A percentile compares a stretch with the other conserved stretches of the same genome.
These are phyloP conservation scores for Mycothermus thermophilus DNA, from an alignment of 495 filamentous ascomycete genomes.

Conservation along the genomic window DNA sequence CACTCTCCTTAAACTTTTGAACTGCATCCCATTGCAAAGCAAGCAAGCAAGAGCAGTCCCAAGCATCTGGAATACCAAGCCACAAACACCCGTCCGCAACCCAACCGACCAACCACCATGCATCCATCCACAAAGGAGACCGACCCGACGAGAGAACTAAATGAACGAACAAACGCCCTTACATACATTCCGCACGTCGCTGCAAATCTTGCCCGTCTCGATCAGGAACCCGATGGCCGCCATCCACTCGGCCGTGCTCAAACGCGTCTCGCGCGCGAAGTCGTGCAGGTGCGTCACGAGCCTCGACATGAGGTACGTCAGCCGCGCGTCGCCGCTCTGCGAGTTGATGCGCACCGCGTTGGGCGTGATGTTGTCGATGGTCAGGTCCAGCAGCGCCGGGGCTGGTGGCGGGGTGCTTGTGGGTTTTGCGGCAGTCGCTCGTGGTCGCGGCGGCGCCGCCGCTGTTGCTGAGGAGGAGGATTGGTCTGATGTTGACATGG, in stretches of 20 bases:
- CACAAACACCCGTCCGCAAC: background rate
- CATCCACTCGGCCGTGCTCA: slow-evolving; percentile 75
- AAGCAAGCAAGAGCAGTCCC: too few species aligned
- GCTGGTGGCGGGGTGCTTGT: slow-evolving; percentile 6
- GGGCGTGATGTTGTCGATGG: slow-evolving; percentile 70
- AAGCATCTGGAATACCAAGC: too few species aligned
- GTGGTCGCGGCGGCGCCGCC: background rate
- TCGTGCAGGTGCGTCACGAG: slow-evolving; percentile 72
- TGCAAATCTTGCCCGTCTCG: slow-evolving; percentile 58
- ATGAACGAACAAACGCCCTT: background rate
- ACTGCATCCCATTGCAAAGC: background rate
- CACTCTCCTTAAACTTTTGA: background rate
- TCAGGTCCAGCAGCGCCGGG: slow-evolving; percentile 51
- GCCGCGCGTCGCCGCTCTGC: slow-evolving; percentile 46
- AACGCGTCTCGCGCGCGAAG: slow-evolving; percentile 66
- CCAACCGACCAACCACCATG: background rate
- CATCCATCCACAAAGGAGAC: too few species aligned
- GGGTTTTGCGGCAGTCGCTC: background rate
- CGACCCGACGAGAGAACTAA: background rate
- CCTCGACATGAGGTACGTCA: slow-evolving; percentile 58
- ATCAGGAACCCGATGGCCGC: slow-evolving; percentile 55
- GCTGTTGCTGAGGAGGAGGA: background rate
- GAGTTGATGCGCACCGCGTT: slow-evolving; percentile 65
- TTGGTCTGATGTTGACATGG: too few species aligned
- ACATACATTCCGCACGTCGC: slow-evolving; percentile 42